These are phyloP conservation scores for Fabrea salina DNA, from an alignment of 169 alveolate genomes.

Conservation along the genomic window DNA sequence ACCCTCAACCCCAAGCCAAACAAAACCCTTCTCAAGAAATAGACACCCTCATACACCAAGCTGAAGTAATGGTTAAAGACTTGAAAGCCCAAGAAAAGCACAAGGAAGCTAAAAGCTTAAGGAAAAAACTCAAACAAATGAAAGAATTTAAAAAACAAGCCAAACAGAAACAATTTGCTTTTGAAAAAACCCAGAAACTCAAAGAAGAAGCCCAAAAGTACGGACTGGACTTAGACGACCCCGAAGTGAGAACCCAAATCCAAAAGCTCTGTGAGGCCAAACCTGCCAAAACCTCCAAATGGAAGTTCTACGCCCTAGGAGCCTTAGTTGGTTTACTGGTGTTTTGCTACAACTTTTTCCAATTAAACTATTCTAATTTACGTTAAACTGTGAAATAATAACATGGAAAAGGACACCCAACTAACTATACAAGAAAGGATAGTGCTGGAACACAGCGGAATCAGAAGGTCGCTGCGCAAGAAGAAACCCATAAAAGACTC, in stretches of 20 bases:
- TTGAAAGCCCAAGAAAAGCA: constrained; percentile 36
- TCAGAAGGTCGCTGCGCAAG: too few species aligned
- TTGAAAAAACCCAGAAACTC: constrained; percentile 43
- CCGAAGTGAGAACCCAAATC: constrained; percentile 37
- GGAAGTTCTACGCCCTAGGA: too few species aligned
- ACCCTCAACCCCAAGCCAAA: not conserved
- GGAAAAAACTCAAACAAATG: constrained; percentile 34
- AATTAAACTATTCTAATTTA: too few species aligned
- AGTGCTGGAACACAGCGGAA: too few species aligned
- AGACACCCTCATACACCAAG: constrained; percentile 45
- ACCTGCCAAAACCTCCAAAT: too few species aligned
- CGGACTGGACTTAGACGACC: constrained; percentile 47
- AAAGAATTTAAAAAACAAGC: constrained; percentile 39
- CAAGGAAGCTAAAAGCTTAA: constrained; percentile 41
- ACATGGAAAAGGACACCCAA: too few species aligned
- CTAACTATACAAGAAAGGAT: too few species aligned
- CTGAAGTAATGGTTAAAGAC: constrained; percentile 44
- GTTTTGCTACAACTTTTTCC: too few species aligned
- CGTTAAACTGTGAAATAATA: too few species aligned
- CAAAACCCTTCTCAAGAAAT: not conserved
- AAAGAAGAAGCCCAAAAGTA: constrained; percentile 32
- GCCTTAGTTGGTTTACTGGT: too few species aligned
- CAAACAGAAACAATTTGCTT: constrained; percentile 48
- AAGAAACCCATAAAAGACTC: too few species aligned
- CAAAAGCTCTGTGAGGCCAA: constrained; percentile 24